A percentile compares a stretch with the other conserved stretches of the same genome.
Conservation (phyloP, 1,284 basidiomycete species). For the Ceratobasidium theobromae region DNA sequence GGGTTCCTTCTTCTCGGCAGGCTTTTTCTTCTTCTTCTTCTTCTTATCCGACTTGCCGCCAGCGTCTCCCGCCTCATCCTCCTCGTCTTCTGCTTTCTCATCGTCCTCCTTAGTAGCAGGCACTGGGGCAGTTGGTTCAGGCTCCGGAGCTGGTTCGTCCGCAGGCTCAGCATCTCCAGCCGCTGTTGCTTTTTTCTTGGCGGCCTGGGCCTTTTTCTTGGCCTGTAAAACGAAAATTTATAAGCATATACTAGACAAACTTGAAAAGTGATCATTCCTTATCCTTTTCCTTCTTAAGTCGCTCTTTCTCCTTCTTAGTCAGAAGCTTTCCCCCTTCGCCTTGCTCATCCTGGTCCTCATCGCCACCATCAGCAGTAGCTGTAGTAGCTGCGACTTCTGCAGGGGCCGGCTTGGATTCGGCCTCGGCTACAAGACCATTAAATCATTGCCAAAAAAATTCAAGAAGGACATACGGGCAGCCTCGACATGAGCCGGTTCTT, state of each 20-base stretch:
- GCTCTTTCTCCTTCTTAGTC: conserved; percentile 91
- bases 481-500: conserved; percentile 34
- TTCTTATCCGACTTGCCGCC: conserved; percentile 63
- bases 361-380: conserved; percentile 42
- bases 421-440: not conserved
- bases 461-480: not conserved
- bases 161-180: conserved; percentile 42
- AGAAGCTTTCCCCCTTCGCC: conserved; percentile 59
- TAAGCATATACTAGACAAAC: conserved; percentile 12
- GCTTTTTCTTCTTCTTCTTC: conserved; percentile 89
- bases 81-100: conserved; percentile 56
- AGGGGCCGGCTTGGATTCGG: conserved; percentile 39
- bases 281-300: conserved; percentile 90
- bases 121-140: conserved; percentile 40
- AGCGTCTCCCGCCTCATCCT: conserved; percentile 59
- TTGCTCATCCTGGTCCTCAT: conserved; percentile 52
- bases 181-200: conserved; percentile 70
- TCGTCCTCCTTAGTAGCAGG: conserved; percentile 40
- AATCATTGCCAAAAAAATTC: not conserved
- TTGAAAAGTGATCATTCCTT: conserved; percentile 56
- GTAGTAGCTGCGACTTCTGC: conserved; percentile 37
- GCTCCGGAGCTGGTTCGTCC: conserved; percentile 37
- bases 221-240: conserved; percentile 53
- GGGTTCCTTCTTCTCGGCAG: conserved; percentile 70
- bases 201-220: conserved; percentile 92